Evolutionary conservation across 2,329 filamentous ascomycete genomes (phyloP).

Genomic region (Cercospora sesami): DNA sequence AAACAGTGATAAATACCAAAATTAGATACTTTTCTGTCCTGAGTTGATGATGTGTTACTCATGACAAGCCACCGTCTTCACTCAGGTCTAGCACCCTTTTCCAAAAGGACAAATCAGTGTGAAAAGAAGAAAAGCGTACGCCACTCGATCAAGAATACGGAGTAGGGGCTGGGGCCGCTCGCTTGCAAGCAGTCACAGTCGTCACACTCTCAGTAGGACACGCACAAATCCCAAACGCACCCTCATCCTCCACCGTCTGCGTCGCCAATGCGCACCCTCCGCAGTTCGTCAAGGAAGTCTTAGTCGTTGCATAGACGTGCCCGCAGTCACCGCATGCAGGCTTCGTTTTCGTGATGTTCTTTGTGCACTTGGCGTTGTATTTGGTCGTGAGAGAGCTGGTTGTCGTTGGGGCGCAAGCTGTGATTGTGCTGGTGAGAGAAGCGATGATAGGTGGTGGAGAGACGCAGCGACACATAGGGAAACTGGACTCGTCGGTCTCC

Average conservation of each 20-base stretch:
- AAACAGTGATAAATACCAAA: background rate
- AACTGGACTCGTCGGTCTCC: slow-evolving; percentile 8
- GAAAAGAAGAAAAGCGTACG: too few relatives aligned
- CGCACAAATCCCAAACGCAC: slow-evolving; percentile 17
- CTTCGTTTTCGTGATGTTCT: slow-evolving; percentile 1
- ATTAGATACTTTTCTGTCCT: background rate
- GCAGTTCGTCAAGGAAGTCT: slow-evolving; percentile 16
- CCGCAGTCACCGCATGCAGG: slow-evolving; percentile 19
- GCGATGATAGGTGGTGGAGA: slow-evolving; percentile 9
- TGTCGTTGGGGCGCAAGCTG: slow-evolving; percentile 8
- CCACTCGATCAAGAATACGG: background rate
- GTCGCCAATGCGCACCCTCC: slow-evolving; percentile 16
- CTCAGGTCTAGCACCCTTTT: too few relatives aligned
- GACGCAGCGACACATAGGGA: slow-evolving; percentile 17
- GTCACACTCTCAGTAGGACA: slow-evolving; percentile 18
- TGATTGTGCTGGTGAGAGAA: slow-evolving; percentile 16
- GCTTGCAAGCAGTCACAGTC: slow-evolving; percentile 10
- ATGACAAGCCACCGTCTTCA: too few relatives aligned
- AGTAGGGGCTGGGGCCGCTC: background rate
- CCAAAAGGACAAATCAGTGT: too few relatives aligned
- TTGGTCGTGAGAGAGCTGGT: slow-evolving; percentile 7
- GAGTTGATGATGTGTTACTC: background rate
- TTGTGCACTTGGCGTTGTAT: slow-evolving; percentile 2
- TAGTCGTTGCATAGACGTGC: slow-evolving; percentile 17
- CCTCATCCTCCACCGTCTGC: slow-evolving; percentile 9